Evolutionary conservation across 2,329 filamentous ascomycete species (phyloP).

Genomic region (Neonectria magnoliae): DNA sequence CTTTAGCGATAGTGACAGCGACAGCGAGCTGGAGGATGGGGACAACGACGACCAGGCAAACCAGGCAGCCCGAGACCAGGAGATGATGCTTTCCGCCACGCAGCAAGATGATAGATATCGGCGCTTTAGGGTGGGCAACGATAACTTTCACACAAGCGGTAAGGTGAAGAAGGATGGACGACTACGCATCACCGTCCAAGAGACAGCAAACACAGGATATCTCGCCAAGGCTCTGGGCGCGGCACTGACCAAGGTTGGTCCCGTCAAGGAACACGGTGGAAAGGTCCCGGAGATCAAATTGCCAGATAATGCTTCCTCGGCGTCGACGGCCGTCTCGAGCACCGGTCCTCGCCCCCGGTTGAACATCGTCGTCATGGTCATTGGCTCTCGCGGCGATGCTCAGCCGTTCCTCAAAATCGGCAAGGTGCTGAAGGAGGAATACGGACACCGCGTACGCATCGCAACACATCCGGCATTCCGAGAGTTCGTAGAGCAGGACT

Average conservation of each 20-base stretch:
- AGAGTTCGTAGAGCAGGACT: slow-evolving; percentile 78
- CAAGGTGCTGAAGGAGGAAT: slow-evolving; percentile 74
- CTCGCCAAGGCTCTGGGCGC: slow-evolving; percentile 78
- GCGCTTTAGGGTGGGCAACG: slow-evolving; percentile 68
- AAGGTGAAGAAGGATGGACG: slow-evolving; percentile 75
- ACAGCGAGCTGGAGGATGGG: background rate
- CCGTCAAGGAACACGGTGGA: slow-evolving; percentile 16
- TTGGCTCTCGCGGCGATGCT: slow-evolving; percentile 81
- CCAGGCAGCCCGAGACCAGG: background rate
- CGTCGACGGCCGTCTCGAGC: slow-evolving; percentile 45
- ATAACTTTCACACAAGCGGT: slow-evolving; percentile 72
- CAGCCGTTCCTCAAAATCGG: slow-evolving; percentile 83
- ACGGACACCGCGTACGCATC: slow-evolving; percentile 79
- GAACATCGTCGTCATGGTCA: slow-evolving; percentile 86
- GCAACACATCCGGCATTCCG: slow-evolving; percentile 83
- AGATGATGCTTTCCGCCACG: slow-evolving; percentile 11
- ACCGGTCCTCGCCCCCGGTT: slow-evolving; percentile 59
- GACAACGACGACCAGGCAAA: slow-evolving; percentile 38
- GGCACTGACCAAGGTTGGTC: slow-evolving; percentile 57
- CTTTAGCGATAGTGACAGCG: slow-evolving; percentile 34
- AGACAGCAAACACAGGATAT: slow-evolving; percentile 75
- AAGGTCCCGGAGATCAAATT: slow-evolving; percentile 25
- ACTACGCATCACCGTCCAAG: slow-evolving; percentile 76
- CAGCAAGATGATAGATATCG: slow-evolving; percentile 39
- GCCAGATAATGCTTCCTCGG: slow-evolving; percentile 40